These are phyloP conservation scores for Aureobasidium sp. DNA, from an alignment of 2,329 filamentous ascomycete genomes.

Conservation along the genomic window DNA sequence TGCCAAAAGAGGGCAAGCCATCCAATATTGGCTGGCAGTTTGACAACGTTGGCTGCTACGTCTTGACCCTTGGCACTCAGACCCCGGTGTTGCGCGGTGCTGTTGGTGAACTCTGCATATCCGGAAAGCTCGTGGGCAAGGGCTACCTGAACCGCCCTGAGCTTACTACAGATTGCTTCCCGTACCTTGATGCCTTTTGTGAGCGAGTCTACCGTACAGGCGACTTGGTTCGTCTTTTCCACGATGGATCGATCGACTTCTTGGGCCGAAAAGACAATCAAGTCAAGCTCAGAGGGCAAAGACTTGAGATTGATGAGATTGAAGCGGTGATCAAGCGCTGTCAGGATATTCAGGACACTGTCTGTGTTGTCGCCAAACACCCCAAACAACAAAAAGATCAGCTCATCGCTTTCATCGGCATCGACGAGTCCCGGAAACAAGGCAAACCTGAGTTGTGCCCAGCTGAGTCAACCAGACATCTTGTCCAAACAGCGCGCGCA, in stretches of 20 bases:
- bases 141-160: constrained; percentile 77
- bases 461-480: constrained; percentile 16
- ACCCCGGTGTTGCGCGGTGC: constrained; percentile 68
- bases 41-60: constrained; percentile 76
- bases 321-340: constrained; percentile 69
- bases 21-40: constrained; percentile 87
- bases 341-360: constrained; percentile 57
- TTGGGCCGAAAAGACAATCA: constrained; percentile 84
- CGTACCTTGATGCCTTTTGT: constrained; percentile 45
- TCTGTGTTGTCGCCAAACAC: constrained; percentile 69
- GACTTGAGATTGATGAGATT: constrained; percentile 86
- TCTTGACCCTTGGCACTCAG: constrained; percentile 63
- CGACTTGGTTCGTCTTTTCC: constrained; percentile 73
- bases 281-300: constrained; percentile 82
- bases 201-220: constrained; percentile 72
- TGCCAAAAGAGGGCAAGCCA: constrained; percentile 68
- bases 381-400: constrained; percentile 69
- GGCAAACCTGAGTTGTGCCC: constrained; percentile 12
- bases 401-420: constrained; percentile 65
- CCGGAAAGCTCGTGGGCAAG: constrained; percentile 78
- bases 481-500: constrained; percentile 46
- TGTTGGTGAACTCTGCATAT: constrained; percentile 82
- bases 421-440: constrained; percentile 19
- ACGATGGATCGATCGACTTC: constrained; percentile 80
- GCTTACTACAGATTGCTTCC: constrained; percentile 72